phyloP scores from a whole-genome alignment of 148 eudicot species.

The Vaccinium myrtillus region DNA sequence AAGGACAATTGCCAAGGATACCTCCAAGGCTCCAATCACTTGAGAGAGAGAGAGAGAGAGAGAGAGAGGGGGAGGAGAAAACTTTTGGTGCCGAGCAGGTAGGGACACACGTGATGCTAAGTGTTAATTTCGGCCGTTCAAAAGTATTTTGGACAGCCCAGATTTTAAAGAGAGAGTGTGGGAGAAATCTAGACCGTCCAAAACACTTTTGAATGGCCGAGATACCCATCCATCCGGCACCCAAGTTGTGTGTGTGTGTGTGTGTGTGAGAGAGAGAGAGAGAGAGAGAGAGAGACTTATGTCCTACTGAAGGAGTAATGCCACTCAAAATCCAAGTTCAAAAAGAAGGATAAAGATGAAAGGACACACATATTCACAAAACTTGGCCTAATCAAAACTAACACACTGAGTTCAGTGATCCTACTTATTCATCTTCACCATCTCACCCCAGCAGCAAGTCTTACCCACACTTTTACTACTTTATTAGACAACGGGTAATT shows the following conservation, averaged over 20 bases:
- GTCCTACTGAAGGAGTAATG: neutral
- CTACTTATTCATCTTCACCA: neutral
- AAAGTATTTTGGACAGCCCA: neutral
- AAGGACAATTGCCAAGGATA: no score
- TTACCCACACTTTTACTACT: neutral
- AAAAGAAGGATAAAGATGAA: neutral
- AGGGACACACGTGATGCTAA: no score
- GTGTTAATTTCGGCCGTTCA: no score
- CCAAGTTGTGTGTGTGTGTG: no score
- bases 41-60: no score
- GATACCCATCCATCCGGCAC: no score
- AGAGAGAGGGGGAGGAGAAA: no score
- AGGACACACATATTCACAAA: constrained; percentile 2
- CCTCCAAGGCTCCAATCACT: no score
- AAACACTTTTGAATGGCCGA: no score
- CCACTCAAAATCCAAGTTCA: neutral
- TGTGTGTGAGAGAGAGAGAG: neutral
- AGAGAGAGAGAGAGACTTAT: neutral
- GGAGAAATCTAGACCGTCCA: no score
- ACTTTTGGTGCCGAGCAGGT: no score
- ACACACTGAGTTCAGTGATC: neutral
- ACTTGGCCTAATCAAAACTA: neutral
- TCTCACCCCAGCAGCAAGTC: neutral
- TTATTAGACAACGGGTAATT: neutral
- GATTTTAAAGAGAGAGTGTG: no score